Conservation (phyloP, 192 early-diverging fungal species). For the Paraglomus occultum region DNA sequence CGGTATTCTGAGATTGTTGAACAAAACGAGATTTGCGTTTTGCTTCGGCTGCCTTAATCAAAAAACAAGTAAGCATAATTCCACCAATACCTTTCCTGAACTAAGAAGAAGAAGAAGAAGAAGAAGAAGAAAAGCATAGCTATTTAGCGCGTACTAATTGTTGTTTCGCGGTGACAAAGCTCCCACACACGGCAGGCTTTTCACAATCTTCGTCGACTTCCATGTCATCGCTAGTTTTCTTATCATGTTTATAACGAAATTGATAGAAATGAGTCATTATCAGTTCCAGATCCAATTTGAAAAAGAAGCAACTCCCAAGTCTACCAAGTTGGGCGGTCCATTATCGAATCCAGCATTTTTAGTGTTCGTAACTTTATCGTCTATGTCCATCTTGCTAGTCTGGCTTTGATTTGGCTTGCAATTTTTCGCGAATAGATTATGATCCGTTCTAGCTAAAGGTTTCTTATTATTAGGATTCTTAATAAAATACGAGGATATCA, state of each 20-base stretch:
- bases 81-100: too few species aligned
- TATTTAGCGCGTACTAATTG: neutral
- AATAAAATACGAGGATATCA: too few species aligned
- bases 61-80: neutral
- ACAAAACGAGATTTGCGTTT: neutral
- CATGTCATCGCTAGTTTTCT: neutral
- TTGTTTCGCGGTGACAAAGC: constrained; percentile 16
- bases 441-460: too few species aligned
- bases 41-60: neutral
- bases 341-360: neutral
- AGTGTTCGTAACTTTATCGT: neutral
- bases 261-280: neutral
- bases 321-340: neutral
- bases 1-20: neutral
- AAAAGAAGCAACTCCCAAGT: neutral
- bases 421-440: too few species aligned
- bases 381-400: too few species aligned
- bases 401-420: too few species aligned
- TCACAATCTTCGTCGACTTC: neutral
- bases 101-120: neutral
- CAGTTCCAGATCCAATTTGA: too few species aligned
- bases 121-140: neutral
- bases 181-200: neutral
- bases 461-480: too few species aligned
- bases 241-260: neutral